Percentiles rank a stretch among this genome's conserved stretches.
These are phyloP conservation scores for Synchytrium microbalum DNA, from an alignment of 371 early-diverging fungal species.

Conservation along the genomic window DNA sequence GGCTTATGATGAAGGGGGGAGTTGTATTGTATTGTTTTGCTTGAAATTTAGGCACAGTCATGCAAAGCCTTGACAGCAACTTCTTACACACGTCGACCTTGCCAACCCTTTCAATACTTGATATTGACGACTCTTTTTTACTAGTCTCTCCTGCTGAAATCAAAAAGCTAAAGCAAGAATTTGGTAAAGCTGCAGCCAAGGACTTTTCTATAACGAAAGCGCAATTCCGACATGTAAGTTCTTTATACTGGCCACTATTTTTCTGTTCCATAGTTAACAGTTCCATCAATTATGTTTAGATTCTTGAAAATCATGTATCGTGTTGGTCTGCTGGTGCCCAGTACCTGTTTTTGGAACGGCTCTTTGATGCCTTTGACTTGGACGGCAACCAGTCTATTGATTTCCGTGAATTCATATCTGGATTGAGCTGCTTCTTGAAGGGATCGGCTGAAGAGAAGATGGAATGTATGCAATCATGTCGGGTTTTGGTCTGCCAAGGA, in stretches of 20 bases:
- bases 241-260: background rate
- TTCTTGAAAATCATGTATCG: slow-evolving; percentile 30
- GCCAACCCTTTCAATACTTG: background rate
- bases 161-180: slow-evolving; percentile 51
- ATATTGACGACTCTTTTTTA: background rate
- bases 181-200: slow-evolving; percentile 47
- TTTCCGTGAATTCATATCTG: slow-evolving; percentile 70
- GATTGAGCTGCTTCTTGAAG: slow-evolving; percentile 68
- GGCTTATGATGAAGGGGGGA: background rate
- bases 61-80: background rate
- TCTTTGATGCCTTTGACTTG: slow-evolving; percentile 73
- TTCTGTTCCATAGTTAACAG: slow-evolving; percentile 7
- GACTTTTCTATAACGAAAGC: slow-evolving; percentile 55
- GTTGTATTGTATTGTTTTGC: background rate
- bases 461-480: slow-evolving; percentile 44
- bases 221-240: slow-evolving; percentile 61
- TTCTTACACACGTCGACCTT: background rate
- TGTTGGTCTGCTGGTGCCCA: slow-evolving; percentile 56
- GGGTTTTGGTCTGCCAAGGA: background rate
- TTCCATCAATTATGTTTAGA: slow-evolving; percentile 16
- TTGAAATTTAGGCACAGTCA: background rate
- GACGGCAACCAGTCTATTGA: slow-evolving; percentile 62
- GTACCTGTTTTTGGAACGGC: slow-evolving; percentile 62
- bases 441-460: slow-evolving; percentile 73
- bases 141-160: slow-evolving; percentile 64